Evolutionary conservation across 2,329 filamentous ascomycete genomes (phyloP).

Genomic region (Phoma sp.): DNA sequence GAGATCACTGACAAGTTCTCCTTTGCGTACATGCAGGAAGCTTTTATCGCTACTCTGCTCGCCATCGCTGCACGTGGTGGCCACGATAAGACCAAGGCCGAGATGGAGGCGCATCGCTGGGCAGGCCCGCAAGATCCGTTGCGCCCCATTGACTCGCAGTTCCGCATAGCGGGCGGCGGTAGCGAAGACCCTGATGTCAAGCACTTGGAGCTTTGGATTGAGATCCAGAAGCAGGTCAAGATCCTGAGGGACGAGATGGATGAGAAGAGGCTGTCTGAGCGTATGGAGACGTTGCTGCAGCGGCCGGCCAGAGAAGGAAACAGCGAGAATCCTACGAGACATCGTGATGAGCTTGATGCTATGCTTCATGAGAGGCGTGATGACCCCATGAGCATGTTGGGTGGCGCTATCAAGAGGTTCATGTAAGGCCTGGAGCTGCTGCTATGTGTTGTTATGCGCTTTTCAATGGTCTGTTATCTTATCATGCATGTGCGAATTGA

Average conservation of each 20-base stretch:
- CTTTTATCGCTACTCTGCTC: conserved; percentile 51
- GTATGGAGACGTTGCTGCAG: conserved; percentile 8
- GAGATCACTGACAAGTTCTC: conserved; percentile 53
- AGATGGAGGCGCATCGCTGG: conserved; percentile 25
- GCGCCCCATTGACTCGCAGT: conserved; percentile 9
- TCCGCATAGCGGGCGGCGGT: conserved; percentile 1
- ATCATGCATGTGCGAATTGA: background rate
- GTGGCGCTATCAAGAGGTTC: conserved; percentile 7
- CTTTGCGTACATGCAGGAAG: conserved; percentile 57
- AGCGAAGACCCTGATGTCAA: conserved; percentile 38
- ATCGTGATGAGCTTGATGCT: conserved; percentile 34
- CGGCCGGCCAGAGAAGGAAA: background rate
- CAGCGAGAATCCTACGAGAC: conserved; percentile 6
- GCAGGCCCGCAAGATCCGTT: conserved; percentile 39
- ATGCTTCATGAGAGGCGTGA: conserved; percentile 23
- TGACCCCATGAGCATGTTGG: background rate
- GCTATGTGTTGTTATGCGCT: background rate
- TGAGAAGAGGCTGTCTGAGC: conserved; percentile 22
- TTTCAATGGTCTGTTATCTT: background rate
- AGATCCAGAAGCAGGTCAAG: conserved; percentile 52
- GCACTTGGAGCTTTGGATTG: conserved; percentile 49
- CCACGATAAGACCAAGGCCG: conserved; percentile 16
- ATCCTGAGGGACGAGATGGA: conserved; percentile 52
- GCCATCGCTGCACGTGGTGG: conserved; percentile 40
- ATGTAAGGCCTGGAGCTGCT: background rate